Evolutionary conservation across 768 basidiomycete genomes (phyloP).

Genomic region (Dacryopinax primogenitus): DNA sequence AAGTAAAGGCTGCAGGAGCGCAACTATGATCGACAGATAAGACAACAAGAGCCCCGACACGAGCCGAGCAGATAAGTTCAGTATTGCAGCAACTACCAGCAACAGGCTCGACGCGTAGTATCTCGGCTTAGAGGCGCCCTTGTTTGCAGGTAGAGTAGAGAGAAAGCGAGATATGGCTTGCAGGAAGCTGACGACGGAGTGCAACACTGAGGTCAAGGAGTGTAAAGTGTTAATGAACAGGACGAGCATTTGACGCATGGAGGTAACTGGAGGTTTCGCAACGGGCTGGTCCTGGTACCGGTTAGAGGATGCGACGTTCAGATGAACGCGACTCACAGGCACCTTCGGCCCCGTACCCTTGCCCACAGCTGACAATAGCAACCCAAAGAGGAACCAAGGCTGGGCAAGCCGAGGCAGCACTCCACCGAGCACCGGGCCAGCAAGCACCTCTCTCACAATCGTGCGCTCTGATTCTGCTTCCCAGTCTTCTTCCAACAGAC

Average conservation of each 20-base stretch:
- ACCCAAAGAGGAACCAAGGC: constrained; percentile 79
- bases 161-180: neutral
- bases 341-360: constrained; percentile 8
- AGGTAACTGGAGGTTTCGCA: neutral
- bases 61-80: constrained; percentile 38
- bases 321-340: neutral
- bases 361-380: constrained; percentile 54
- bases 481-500: constrained; percentile 69
- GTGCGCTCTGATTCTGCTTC: constrained; percentile 64
- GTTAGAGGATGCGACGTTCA: neutral
- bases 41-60: constrained; percentile 38
- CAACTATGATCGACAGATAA: constrained; percentile 35
- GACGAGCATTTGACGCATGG: neutral
- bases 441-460: constrained; percentile 70
- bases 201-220: neutral
- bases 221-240: neutral
- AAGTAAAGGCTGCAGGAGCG: constrained; percentile 41
- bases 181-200: neutral
- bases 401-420: constrained; percentile 53
- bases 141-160: neutral
- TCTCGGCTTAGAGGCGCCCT: neutral
- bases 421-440: constrained; percentile 54
- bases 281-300: neutral
- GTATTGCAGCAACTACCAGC: constrained; percentile 30
- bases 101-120: constrained; percentile 30